A percentile compares a stretch with the other conserved stretches of the same genome.
phyloP scores from a whole-genome alignment of 192 early-diverging fungal genomes.

The Coemansia reversa region DNA sequence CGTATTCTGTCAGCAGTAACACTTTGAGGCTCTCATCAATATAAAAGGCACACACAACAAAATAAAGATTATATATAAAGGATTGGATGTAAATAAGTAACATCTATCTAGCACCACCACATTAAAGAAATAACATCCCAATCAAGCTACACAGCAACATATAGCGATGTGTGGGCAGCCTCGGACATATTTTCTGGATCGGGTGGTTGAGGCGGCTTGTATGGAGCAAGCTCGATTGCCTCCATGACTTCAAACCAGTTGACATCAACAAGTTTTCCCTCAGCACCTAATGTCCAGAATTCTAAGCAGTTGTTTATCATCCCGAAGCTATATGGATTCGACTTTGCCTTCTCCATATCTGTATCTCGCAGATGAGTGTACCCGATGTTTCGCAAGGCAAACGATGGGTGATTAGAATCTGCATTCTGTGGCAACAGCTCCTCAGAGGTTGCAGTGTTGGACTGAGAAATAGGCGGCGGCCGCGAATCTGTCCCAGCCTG shows the following conservation, averaged over 20 bases:
- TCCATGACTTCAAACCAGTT: constrained; percentile 59
- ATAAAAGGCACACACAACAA: not conserved
- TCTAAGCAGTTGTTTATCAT: constrained; percentile 76
- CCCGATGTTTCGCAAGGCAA: constrained; percentile 31
- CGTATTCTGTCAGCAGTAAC: not conserved
- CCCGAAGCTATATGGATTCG: constrained; percentile 80
- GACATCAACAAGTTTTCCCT: constrained; percentile 60
- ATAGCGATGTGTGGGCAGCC: not conserved
- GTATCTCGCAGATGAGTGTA: constrained; percentile 20
- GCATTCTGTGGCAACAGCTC: constrained; percentile 33
- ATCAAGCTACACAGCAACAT: constrained; percentile 1
- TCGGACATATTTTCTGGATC: not conserved
- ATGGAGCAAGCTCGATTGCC: constrained; percentile 37
- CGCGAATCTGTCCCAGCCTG: constrained; percentile 38
- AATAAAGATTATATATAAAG: not conserved
- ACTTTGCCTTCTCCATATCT: constrained; percentile 24
- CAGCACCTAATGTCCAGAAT: constrained; percentile 70
- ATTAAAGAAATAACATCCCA: not conserved
- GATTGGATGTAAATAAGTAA: not conserved
- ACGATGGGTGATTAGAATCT: constrained; percentile 14
- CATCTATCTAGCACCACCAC: not conserved
- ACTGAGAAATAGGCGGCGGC: constrained; percentile 36
- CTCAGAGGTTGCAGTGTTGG: constrained; percentile 26
- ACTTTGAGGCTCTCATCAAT: not conserved
- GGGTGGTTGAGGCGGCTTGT: constrained; percentile 35